phyloP scores from a whole-genome alignment of 192 early-diverging fungal genomes.

The Entophlyctis luteolus region DNA sequence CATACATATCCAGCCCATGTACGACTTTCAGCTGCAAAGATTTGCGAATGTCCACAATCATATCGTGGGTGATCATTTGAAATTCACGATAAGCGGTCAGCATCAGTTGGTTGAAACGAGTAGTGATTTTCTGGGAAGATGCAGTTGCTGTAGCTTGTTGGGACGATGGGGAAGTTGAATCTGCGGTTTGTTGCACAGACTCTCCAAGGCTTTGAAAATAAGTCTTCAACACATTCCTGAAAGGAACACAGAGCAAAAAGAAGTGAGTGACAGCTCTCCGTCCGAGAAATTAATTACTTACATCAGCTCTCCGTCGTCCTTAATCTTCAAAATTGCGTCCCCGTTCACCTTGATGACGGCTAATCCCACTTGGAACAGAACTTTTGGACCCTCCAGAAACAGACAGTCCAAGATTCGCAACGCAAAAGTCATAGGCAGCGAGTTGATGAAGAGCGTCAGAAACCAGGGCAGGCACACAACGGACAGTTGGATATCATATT shows the following conservation, averaged over 20 bases:
- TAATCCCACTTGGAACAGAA: slow-evolving; percentile 91
- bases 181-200: slow-evolving; percentile 32
- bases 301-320: slow-evolving; percentile 59
- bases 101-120: slow-evolving; percentile 88
- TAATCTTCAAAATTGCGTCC: slow-evolving; percentile 50
- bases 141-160: slow-evolving; percentile 17
- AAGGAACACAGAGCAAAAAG: slow-evolving; percentile 17
- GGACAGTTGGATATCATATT: slow-evolving; percentile 88
- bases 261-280: slow-evolving; percentile 7
- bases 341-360: slow-evolving; percentile 93
- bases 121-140: slow-evolving; percentile 27
- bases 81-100: slow-evolving; percentile 88
- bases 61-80: slow-evolving; percentile 68
- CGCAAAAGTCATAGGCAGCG: slow-evolving; percentile 85
- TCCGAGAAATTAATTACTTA: slow-evolving; percentile 11
- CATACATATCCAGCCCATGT: slow-evolving; percentile 87
- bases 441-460: slow-evolving; percentile 92
- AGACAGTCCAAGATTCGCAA: slow-evolving; percentile 92
- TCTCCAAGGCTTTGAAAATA: slow-evolving; percentile 85
- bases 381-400: slow-evolving; percentile 92
- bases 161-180: not conserved
- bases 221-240: slow-evolving; percentile 74
- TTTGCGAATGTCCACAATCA: slow-evolving; percentile 74
- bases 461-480: slow-evolving; percentile 98
- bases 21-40: slow-evolving; percentile 85